These are phyloP conservation scores for Zymoseptoria ardabiliae DNA, from an alignment of 2,329 filamentous ascomycete species.

Conservation along the genomic window DNA sequence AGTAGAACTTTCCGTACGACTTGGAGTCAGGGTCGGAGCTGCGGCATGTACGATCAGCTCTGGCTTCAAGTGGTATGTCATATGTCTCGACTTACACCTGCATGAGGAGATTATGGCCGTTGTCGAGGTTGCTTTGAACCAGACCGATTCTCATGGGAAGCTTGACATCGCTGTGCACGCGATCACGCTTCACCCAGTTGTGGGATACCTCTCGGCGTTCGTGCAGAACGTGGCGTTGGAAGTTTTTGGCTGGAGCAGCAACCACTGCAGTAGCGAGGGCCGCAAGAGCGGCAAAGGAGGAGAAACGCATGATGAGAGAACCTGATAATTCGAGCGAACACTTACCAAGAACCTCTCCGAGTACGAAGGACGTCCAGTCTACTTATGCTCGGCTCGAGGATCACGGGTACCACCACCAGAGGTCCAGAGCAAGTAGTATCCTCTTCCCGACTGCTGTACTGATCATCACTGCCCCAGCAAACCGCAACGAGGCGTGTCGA, in stretches of 20 bases:
- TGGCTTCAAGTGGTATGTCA: background rate
- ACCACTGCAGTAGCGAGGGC: conserved; percentile 7
- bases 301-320: conserved; percentile 14
- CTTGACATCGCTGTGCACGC: conserved; percentile 19
- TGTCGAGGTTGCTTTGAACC: conserved; percentile 14
- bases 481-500: background rate
- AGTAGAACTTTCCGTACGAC: conserved; percentile 37
- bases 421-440: background rate
- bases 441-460: background rate
- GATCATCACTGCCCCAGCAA: background rate
- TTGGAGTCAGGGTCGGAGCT: conserved; percentile 16
- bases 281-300: conserved; percentile 10
- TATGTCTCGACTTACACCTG: conserved; percentile 8
- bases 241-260: conserved; percentile 14
- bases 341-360: background rate
- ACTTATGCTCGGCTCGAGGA: background rate
- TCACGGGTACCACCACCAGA: background rate
- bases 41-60: background rate
- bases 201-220: conserved; percentile 33
- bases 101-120: conserved; percentile 15
- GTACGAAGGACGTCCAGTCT: background rate
- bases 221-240: conserved; percentile 34
- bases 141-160: conserved; percentile 25
- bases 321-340: background rate
- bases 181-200: conserved; percentile 35